Base-by-base conservation (phyloP, 805 yeast species). In the Zygosaccharomyces bailii region DNA sequence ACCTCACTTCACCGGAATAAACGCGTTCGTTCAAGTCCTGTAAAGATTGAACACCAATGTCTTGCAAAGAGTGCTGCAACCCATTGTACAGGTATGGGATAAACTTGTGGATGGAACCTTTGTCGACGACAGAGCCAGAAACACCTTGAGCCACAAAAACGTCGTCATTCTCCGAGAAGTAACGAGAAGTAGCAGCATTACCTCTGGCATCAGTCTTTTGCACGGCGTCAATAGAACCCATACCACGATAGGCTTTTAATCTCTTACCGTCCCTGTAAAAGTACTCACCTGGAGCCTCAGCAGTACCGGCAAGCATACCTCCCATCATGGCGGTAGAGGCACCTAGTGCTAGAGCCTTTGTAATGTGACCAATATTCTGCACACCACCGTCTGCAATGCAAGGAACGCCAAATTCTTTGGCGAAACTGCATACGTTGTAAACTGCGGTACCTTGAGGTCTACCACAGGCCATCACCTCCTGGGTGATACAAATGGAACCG, bases 381-480 rank as follows among this genome's bases (percentile, higher is more conserved):
- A 93, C 82, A 81, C 99, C 99, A 78, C 99, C 99, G 68, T 93
- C 99, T 56, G 99, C 99, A 60, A 93, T 89, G 72, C 96, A 86
- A 67, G 99, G 98, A 55, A 93, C 96, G 67, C 99, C 99, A 66
- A 91, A 93, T 68, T 82, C 79, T 71, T 82, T 84, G 55, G 98
- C 95, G 66, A 93, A 90, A 74, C 91, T 90, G 53, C 93, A 78
- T 44, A 93, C 99, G 56, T 81, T 84, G 78, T 80, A 90, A 44
- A 93, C 98, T 50, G 99, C 99, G 55, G 98, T 89, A 73, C 98
- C 99, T 76, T 93, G 99, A 50, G 99, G 99, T 79, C 99, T 89
- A 73, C 99, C 99, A 74, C 96, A 95, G 42, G 99, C 99, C 99
- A 93, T 93, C 49, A 93, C 99, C 75, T 93, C 99, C 75, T 93